These are phyloP conservation scores for Mortierella sp. DNA, from an alignment of 371 early-diverging fungal species.

Conservation along the genomic window DNA sequence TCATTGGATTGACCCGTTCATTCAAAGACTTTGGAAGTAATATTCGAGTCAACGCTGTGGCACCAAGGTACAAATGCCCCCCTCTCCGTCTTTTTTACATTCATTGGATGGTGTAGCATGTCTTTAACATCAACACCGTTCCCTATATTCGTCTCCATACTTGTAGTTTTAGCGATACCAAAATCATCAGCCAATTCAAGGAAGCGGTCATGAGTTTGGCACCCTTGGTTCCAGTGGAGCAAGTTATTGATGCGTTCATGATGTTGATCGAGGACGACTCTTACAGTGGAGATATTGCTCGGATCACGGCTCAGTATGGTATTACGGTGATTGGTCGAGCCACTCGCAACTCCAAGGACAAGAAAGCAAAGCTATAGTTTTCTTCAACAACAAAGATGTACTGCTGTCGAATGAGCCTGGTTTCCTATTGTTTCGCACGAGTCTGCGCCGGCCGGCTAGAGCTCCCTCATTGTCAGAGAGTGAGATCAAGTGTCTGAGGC, in stretches of 20 bases:
- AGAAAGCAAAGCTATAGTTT: constrained; percentile 6
- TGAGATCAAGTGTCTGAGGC: too few species aligned
- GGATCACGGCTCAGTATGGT: constrained; percentile 60
- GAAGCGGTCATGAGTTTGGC: constrained; percentile 10
- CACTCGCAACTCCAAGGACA: constrained; percentile 1
- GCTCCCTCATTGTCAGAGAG: too few species aligned
- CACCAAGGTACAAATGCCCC: constrained; percentile 59
- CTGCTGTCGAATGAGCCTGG: too few species aligned
- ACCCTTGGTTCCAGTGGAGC: constrained; percentile 51
- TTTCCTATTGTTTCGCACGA: too few species aligned
- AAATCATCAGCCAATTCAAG: constrained; percentile 35
- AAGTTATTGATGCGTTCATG: constrained; percentile 73
- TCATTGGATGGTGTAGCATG: too few species aligned
- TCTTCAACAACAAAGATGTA: too few species aligned
- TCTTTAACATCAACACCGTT: too few species aligned
- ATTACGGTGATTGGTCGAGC: constrained; percentile 28
- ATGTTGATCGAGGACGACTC: constrained; percentile 69
- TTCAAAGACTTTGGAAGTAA: constrained; percentile 59
- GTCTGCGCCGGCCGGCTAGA: too few species aligned
- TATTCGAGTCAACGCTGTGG: constrained; percentile 81
- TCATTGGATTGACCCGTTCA: constrained; percentile 70
- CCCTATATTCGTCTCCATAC: neutral
- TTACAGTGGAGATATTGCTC: constrained; percentile 54
- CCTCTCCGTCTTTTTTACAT: too few species aligned
- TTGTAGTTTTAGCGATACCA: constrained; percentile 67